Evolutionary conservation across 176 grass and related monocot species (phyloP).

Genomic region (Carex kokanica): DNA sequence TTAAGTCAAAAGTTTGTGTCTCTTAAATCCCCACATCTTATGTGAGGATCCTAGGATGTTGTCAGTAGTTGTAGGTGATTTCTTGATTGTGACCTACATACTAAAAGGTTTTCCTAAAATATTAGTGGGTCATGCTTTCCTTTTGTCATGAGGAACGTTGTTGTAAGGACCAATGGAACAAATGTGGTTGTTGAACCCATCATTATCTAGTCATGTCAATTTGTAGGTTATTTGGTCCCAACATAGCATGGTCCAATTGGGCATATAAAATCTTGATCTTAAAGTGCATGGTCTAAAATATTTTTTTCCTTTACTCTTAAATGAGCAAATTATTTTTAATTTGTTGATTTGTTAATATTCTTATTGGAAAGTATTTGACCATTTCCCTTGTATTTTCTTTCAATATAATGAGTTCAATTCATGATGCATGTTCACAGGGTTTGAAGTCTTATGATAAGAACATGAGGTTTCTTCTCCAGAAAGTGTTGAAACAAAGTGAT

Average conservation of each 20-base stretch:
- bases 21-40: neutral
- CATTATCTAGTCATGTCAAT: neutral
- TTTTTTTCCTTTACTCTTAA: neutral
- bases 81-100: neutral
- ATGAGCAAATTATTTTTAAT: neutral
- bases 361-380: neutral
- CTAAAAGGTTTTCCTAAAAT: neutral
- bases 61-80: neutral
- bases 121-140: neutral
- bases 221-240: neutral
- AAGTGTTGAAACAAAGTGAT: conserved; percentile 98
- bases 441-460: conserved; percentile 63
- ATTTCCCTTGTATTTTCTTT: neutral
- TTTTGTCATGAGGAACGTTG: neutral
- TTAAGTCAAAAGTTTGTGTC: conserved; percentile 16
- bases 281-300: neutral
- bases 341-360: neutral
- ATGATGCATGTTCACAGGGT: conserved; percentile 35
- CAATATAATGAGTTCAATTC: neutral
- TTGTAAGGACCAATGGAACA: neutral
- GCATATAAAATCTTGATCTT: neutral
- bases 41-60: neutral
- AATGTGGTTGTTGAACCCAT: neutral
- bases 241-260: neutral
- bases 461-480: conserved; percentile 79